phyloP scores from a whole-genome alignment of 106 monocot species.

The Dendrobium catenatum region DNA sequence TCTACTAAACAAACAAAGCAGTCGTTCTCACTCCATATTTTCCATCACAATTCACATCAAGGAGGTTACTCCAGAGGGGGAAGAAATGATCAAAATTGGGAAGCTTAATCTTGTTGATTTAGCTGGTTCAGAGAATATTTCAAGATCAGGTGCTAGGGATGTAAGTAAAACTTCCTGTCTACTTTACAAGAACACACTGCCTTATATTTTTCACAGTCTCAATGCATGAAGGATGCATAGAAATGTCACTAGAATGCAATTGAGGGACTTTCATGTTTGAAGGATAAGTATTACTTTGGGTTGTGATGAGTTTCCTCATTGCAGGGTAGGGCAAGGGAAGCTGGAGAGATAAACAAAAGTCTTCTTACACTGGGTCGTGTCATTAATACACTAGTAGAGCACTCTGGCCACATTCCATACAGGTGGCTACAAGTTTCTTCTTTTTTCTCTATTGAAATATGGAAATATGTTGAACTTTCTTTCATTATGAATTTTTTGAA shows the following conservation, averaged over 20 bases:
- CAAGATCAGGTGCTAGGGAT: constrained; percentile 91
- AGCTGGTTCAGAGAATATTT: constrained; percentile 97
- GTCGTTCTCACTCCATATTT: constrained; percentile 93
- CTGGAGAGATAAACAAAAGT: constrained; percentile 98
- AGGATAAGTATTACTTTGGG: background rate
- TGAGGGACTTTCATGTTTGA: background rate
- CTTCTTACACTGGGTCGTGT: constrained; percentile 96
- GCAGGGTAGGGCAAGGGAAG: constrained; percentile 97
- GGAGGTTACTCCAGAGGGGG: constrained; percentile 86
- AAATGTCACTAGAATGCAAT: background rate
- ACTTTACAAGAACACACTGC: background rate
- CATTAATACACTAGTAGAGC: constrained; percentile 94
- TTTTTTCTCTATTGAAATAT: constrained; percentile 8
- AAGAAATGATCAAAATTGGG: constrained; percentile 97
- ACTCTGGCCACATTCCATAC: constrained; percentile 95
- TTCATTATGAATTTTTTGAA: background rate
- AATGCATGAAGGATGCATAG: background rate
- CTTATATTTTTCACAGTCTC: background rate
- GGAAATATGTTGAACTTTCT: background rate
- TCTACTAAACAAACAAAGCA: constrained; percentile 94
- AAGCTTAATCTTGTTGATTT: constrained; percentile 98
- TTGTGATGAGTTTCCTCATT: constrained; percentile 11
- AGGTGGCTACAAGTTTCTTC: constrained; percentile 31
- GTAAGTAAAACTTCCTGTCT: constrained; percentile 38
- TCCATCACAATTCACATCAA: constrained; percentile 96